Base-by-base conservation (phyloP, 2,329 filamentous ascomycete species). In the Aspergillus phoenicis region DNA sequence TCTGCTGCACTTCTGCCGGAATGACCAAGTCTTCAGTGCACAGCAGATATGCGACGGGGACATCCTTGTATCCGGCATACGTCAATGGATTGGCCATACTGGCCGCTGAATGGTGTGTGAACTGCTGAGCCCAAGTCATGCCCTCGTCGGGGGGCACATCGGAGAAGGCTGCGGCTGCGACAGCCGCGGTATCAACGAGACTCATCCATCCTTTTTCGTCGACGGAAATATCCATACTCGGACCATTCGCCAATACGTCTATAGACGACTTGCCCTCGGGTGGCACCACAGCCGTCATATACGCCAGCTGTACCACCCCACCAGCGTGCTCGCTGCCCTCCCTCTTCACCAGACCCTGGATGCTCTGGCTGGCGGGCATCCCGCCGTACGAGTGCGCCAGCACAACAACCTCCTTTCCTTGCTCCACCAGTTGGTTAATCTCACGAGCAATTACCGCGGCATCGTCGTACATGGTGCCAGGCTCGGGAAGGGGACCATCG, bases 301-400 rank as follows among this genome's bases (percentile, higher is more conserved):
- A 47, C 11, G 26, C 38, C 17, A 39, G 13, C 11, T 39, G 53
- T 15, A 56, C 26, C 8, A 45, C 41, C 15, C 53, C 53, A 24
- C 53, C 41, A 11, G 15, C 17, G 5, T 55, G 17, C 20, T 24
- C 8, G 5, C 38, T 20, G 5, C 53, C n/a, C 11, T 55, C 41
- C 38, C n/a, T 17, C 53, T 56, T 56, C 24, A 30, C 24, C 11
- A 56, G 17, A 1, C 53, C 53, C 38, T 56, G 22, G 26, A 43
- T 47, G 26, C 53, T 56, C 41, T 56, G 24, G 17, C 22, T 47
- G 22, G 39, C 53, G 8, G 53, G 53, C 6, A 26, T 43, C 22
- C 53, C 53, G n/a, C 53, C 53, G 36, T 56, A 56, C 22, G 53
- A 47, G 41, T 56, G 53, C 3, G 39, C 53, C 11, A 56, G 6